Evolutionary conservation across 495 filamentous ascomycete species (phyloP), one percentile per base, ranked within the genome.

Genomic region (Aspergillus bertholletiae): DNA sequence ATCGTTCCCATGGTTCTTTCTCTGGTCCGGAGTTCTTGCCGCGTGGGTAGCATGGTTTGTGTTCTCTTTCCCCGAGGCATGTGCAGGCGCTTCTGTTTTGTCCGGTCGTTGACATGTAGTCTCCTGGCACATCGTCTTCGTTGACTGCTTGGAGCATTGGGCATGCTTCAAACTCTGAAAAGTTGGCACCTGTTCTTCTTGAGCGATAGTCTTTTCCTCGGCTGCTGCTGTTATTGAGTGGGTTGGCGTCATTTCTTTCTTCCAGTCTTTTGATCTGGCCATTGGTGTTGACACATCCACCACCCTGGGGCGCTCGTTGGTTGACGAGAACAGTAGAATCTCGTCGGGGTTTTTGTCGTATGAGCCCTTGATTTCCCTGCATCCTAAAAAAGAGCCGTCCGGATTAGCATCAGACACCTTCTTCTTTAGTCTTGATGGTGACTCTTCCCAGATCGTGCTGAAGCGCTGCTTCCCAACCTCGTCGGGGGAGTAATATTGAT

Each of bases 301-400:
- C 34, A 65, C 51, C 27, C 54, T 65, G n/a, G 70, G 60, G 32
- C 65, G 61, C 37, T 66, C 61, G 27, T 68, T 57, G 7, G 52
- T 54, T 3, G 68, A 66, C 18, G 69, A 67, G 56, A 77, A 74
- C 6, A 68, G 60, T 17, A 72, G 58, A 27, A 75, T 73, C 27
- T 74, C 72, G 68, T 76, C 73, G 18, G 72, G 72, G 48, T 73
- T 75, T 48, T 67, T 72, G 44, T 64, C 60, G 37, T 58, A 51
- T 11, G 68, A 62, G 12, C 65, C 65, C 51, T 71, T 69, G 51
- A 76, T 74, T 45, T 74, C 72, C 62, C 69, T 72, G 68, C 73
- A 76, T 12, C 72, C 73, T 71, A 77, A 73, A 71, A 77, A 77
- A 71, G 72, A 76, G 13, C 73, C 74, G 24, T 76, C 73, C 0